phyloP scores from a whole-genome alignment of 2,329 filamentous ascomycete genomes.

The Hypoxylon sp. region DNA sequence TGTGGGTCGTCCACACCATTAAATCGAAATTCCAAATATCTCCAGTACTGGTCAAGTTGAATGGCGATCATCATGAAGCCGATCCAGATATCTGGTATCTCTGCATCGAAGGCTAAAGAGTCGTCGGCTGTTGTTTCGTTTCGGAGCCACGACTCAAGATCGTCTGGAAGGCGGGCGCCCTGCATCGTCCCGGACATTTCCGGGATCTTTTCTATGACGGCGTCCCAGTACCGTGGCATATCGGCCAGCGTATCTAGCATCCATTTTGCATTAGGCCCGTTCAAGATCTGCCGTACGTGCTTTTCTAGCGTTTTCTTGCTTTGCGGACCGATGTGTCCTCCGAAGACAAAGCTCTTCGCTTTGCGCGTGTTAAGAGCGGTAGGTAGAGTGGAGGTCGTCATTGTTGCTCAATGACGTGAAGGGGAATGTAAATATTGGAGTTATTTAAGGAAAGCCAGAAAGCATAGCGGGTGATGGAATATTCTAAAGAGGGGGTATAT shows the following conservation, averaged over 20 bases:
- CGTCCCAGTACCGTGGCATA: conserved; percentile 12
- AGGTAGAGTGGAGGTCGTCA: conserved; percentile 1
- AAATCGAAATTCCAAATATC: conserved; percentile 17
- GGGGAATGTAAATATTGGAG: conserved; percentile 4
- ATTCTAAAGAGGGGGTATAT: neutral
- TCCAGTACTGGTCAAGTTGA: conserved; percentile 23
- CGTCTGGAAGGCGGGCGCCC: conserved; percentile 3
- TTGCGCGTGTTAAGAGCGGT: conserved; percentile 4
- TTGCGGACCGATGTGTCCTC: conserved; percentile 13
- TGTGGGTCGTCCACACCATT: conserved; percentile 8
- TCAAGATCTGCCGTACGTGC: conserved; percentile 2
- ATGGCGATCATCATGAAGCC: conserved; percentile 16
- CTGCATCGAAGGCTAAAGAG: conserved; percentile 1
- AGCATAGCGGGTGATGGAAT: conserved; percentile 2
- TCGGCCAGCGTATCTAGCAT: conserved; percentile 8
- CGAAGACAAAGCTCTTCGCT: conserved; percentile 15
- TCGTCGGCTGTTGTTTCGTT: conserved; percentile 8
- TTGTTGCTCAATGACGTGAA: conserved; percentile 3
- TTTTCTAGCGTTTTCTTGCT: conserved; percentile 15
- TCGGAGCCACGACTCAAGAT: conserved; percentile 16
- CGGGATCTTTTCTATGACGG: conserved; percentile 7
- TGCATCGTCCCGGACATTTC: conserved; percentile 8
- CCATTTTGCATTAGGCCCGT: conserved; percentile 12
- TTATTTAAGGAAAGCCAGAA: conserved; percentile 8
- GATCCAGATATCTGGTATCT: conserved; percentile 8